phyloP scores from a whole-genome alignment of 2,329 filamentous ascomycete species.

The Stagonosporopsis cucurbitacearum region DNA sequence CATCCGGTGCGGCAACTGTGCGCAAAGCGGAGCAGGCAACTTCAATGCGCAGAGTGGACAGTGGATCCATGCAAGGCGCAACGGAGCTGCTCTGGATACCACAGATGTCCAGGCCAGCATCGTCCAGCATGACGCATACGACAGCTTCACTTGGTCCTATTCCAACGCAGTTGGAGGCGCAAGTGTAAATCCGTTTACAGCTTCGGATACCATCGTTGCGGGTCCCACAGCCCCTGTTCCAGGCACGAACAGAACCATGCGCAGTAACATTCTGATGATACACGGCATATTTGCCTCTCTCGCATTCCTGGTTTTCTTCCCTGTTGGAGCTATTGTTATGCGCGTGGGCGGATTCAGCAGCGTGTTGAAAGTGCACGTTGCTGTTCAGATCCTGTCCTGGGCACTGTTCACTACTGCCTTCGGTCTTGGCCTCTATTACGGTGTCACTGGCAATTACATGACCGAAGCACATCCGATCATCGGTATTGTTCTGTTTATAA shows the following conservation, averaged over 20 bases:
- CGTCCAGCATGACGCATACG: slow-evolving; percentile 2
- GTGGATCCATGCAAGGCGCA: slow-evolving; percentile 57
- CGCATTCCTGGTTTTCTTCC: slow-evolving; percentile 49
- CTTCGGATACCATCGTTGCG: slow-evolving; percentile 9
- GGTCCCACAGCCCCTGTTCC: slow-evolving; percentile 28
- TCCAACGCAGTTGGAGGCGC: slow-evolving; percentile 16
- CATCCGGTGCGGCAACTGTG: slow-evolving; percentile 56
- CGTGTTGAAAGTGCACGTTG: slow-evolving; percentile 49
- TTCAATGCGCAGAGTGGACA: slow-evolving; percentile 48
- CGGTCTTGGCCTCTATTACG: slow-evolving; percentile 58
- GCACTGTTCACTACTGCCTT: slow-evolving; percentile 54
- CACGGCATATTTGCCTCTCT: slow-evolving; percentile 49
- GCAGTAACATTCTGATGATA: slow-evolving; percentile 30
- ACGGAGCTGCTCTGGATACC: slow-evolving; percentile 53
- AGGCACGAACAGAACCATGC: background rate
- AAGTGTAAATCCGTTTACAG: slow-evolving; percentile 16
- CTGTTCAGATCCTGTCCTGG: slow-evolving; percentile 55
- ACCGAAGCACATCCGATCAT: slow-evolving; percentile 57
- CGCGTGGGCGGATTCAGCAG: slow-evolving; percentile 47
- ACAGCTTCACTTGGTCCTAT: slow-evolving; percentile 16
- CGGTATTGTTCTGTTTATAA: slow-evolving; percentile 56
- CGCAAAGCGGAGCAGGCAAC: slow-evolving; percentile 54
- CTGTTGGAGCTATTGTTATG: slow-evolving; percentile 49
- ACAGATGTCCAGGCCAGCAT: slow-evolving; percentile 36
- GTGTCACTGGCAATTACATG: slow-evolving; percentile 40